Evolutionary conservation across 495 filamentous ascomycete genomes (phyloP).

Genomic region (Astrothelium macrocarpum): DNA sequence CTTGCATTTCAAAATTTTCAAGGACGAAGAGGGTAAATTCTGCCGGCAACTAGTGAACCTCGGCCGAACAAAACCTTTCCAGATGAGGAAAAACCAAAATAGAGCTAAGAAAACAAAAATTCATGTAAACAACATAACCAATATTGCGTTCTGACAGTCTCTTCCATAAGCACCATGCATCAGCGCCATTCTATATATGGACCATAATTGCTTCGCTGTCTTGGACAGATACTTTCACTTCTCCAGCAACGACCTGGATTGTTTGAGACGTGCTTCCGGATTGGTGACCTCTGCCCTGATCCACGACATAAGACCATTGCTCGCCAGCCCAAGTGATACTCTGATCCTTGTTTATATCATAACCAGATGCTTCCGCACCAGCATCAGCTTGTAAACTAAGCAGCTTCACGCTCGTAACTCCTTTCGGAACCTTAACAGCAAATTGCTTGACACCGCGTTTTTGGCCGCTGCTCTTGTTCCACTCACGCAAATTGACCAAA

Average conservation of each 20-base stretch:
- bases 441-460: neutral
- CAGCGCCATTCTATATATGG: neutral
- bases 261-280: neutral
- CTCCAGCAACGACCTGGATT: neutral
- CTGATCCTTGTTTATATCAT: slow-evolving; percentile 19
- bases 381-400: slow-evolving; percentile 16
- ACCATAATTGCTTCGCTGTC: neutral
- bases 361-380: slow-evolving; percentile 21
- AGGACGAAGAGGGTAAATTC: no score
- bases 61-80: no score
- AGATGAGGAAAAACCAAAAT: no score
- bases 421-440: slow-evolving; percentile 2
- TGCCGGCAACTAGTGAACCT: no score
- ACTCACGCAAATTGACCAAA: slow-evolving; percentile 19
- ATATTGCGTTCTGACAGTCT: no score
- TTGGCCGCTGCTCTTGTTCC: slow-evolving; percentile 5
- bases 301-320: slow-evolving; percentile 22
- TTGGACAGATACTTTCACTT: neutral
- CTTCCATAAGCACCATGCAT: no score
- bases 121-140: no score
- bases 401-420: slow-evolving; percentile 12
- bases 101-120: no score
- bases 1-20: no score
- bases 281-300: slow-evolving; percentile 17
- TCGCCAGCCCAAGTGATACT: slow-evolving; percentile 28